These are phyloP conservation scores for Fraxinus sp. DNA, from an alignment of 305 asterid species.

Conservation along the genomic window DNA sequence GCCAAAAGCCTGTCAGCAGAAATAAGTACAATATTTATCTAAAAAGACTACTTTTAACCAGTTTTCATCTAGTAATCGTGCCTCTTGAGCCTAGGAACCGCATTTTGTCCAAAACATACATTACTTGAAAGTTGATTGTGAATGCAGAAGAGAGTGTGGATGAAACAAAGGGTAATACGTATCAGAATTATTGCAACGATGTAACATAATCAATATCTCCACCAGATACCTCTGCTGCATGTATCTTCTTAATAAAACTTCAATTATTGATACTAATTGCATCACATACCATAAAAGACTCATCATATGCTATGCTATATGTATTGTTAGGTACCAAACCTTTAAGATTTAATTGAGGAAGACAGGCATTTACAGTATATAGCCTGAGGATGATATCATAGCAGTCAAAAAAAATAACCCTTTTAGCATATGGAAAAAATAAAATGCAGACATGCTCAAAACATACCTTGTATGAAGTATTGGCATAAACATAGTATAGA, in stretches of 20 bases:
- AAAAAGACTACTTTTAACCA: not conserved
- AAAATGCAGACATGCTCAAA: not conserved
- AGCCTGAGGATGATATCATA: not conserved
- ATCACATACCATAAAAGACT: not conserved
- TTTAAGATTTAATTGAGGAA: not conserved
- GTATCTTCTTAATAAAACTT: not conserved
- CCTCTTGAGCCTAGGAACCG: not conserved
- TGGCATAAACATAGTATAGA: not conserved
- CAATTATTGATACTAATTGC: not conserved
- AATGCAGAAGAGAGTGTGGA: not conserved
- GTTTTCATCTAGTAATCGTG: not conserved
- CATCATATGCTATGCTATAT: not conserved
- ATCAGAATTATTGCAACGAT: not conserved
- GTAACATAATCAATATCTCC: not conserved
- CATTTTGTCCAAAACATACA: not conserved
- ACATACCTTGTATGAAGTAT: constrained; percentile 1
- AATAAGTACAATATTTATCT: not conserved
- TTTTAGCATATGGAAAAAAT: not conserved
- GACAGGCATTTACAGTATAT: not conserved
- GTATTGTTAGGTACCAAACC: not conserved
- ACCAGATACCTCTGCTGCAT: not conserved
- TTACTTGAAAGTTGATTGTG: not conserved
- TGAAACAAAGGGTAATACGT: not conserved
- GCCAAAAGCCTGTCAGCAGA: not conserved
- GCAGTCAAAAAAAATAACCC: not conserved